A percentile compares a stretch with the other conserved stretches of the same genome.
Conservation (phyloP, 371 early-diverging fungal genomes). For the Actinomucor elegans region DNA sequence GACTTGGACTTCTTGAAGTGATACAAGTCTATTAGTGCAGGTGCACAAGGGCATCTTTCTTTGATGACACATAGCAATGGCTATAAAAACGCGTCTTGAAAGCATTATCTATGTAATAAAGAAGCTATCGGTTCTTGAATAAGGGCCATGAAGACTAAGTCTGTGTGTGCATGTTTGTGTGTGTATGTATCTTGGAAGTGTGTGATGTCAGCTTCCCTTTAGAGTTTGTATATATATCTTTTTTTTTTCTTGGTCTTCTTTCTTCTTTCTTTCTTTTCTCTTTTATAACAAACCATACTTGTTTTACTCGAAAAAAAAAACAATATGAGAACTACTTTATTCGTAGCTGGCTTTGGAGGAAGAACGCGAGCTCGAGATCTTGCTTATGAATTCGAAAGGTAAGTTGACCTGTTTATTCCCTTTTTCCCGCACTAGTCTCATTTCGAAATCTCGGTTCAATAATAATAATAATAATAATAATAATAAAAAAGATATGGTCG, state of each 20-base stretch:
- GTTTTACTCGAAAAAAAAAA: not conserved
- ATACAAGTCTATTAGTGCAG: too few relatives aligned
- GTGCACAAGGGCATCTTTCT: too few relatives aligned
- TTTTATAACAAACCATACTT: not conserved
- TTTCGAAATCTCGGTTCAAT: not conserved
- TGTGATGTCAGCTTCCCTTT: slow-evolving; percentile 9
- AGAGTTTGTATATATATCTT: not conserved
- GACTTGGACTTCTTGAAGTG: slow-evolving; percentile 12
- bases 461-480: too few relatives aligned
- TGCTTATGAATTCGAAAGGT: slow-evolving; percentile 87
- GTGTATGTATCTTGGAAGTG: too few relatives aligned
- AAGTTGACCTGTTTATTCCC: slow-evolving; percentile 1
- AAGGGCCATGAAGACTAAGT: not conserved
- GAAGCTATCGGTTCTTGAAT: not conserved
- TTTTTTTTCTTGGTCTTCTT: not conserved
- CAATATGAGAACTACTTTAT: slow-evolving; percentile 57
- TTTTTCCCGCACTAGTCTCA: not conserved
- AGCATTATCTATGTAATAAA: too few relatives aligned
- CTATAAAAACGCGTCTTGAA: too few relatives aligned
- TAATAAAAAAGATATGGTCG: slow-evolving; percentile 76
- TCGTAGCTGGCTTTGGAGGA: slow-evolving; percentile 72
- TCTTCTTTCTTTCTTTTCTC: not conserved
- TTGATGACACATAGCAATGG: too few relatives aligned
- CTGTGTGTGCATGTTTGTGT: not conserved
- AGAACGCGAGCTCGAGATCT: slow-evolving; percentile 77